Percentiles rank a stretch among this genome's conserved stretches.
These are phyloP conservation scores for Penicillium sp. DNA, from an alignment of 2,329 filamentous ascomycete genomes.

Conservation along the genomic window DNA sequence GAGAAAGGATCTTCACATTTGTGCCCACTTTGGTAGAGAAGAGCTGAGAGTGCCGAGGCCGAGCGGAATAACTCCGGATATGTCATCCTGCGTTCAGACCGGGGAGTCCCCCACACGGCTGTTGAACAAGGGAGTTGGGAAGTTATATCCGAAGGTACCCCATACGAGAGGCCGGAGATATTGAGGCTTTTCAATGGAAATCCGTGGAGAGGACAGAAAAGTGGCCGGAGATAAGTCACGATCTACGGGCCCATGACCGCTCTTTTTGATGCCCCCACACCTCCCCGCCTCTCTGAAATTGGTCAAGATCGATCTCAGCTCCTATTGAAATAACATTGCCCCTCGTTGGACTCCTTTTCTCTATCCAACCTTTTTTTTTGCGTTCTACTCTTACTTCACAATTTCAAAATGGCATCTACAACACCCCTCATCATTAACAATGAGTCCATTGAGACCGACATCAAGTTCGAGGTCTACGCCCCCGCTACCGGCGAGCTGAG, in stretches of 20 bases:
- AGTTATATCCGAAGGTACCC: constrained; percentile 1
- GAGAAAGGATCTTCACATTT: neutral
- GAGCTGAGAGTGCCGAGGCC: neutral
- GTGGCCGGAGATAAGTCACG: neutral
- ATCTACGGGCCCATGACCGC: neutral
- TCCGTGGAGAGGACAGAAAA: neutral
- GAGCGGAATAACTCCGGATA: neutral
- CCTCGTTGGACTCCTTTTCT: neutral
- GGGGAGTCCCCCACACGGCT: constrained; percentile 16
- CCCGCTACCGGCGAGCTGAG: constrained; percentile 57
- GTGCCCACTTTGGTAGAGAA: neutral
- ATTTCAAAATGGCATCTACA: constrained; percentile 14
- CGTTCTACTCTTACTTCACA: neutral
- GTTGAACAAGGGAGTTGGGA: constrained; percentile 8
- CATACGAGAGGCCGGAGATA: constrained; percentile 2
- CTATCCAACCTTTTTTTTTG: neutral
- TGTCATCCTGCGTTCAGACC: constrained; percentile 1
- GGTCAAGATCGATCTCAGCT: constrained; percentile 2
- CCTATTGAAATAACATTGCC: neutral
- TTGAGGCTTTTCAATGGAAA: neutral
- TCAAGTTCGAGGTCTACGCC: constrained; percentile 53
- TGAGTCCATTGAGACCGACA: constrained; percentile 41
- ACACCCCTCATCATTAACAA: constrained; percentile 48
- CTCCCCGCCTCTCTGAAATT: neutral
- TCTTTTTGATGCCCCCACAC: neutral